Evolutionary conservation across 2,329 filamentous ascomycete genomes (phyloP).

Genomic region (Eutypella sp.): DNA sequence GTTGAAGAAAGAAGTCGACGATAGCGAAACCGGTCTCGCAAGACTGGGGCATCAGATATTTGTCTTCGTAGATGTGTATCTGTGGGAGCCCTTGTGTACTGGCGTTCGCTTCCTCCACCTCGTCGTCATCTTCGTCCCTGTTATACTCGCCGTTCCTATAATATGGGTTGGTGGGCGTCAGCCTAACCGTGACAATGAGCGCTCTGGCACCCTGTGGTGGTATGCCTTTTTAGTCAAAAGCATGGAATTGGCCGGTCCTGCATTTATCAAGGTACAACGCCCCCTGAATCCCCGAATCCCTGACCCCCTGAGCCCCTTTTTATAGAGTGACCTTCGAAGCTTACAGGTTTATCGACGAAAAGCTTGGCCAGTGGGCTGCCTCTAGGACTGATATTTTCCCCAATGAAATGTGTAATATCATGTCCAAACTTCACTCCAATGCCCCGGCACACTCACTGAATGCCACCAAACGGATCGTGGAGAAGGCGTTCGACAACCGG

Average conservation of each 20-base stretch:
- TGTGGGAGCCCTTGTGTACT: slow-evolving; percentile 85
- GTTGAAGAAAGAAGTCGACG: slow-evolving; percentile 62
- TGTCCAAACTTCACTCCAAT: slow-evolving; percentile 93
- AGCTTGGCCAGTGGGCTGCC: slow-evolving; percentile 97
- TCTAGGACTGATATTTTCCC: slow-evolving; percentile 96
- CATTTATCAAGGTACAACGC: slow-evolving; percentile 99
- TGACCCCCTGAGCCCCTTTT: too few species aligned
- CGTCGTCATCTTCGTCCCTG: slow-evolving; percentile 83
- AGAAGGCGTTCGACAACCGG: slow-evolving; percentile 74
- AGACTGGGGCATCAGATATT: slow-evolving; percentile 55
- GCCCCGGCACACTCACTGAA: slow-evolving; percentile 85
- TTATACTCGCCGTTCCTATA: slow-evolving; percentile 71
- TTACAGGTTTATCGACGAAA: slow-evolving; percentile 12
- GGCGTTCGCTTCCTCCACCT: slow-evolving; percentile 84
- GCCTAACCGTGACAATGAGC: slow-evolving; percentile 64
- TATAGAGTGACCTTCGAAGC: too few species aligned
- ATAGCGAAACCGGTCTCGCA: slow-evolving; percentile 55
- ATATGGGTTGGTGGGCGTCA: slow-evolving; percentile 72
- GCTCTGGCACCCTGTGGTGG: slow-evolving; percentile 87
- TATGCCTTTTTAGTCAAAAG: slow-evolving; percentile 79
- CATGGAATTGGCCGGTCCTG: slow-evolving; percentile 91
- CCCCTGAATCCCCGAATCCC: too few species aligned
- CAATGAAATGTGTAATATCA: slow-evolving; percentile 80
- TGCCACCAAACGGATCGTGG: slow-evolving; percentile 73
- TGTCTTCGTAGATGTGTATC: slow-evolving; percentile 63